Evolutionary conservation across 169 alveolate species (phyloP).

Genomic region (Babesia sp.): DNA sequence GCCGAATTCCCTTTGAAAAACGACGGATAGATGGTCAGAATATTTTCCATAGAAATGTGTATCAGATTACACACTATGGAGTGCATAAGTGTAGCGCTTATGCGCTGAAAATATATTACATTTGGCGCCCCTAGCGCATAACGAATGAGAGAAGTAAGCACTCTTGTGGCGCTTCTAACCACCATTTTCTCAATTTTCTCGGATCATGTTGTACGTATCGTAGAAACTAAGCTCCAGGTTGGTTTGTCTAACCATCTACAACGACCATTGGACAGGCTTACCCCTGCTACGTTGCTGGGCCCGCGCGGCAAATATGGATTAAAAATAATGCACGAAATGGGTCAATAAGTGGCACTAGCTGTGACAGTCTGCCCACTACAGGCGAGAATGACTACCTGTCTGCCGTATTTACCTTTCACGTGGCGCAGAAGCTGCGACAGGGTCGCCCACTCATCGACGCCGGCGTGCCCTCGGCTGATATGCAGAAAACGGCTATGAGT

Average conservation of each 20-base stretch:
- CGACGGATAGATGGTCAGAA: too few relatives aligned
- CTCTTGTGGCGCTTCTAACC: neutral
- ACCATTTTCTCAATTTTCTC: neutral
- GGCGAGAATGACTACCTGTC: conserved; percentile 18
- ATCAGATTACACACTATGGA: neutral
- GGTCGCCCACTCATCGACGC: conserved; percentile 53
- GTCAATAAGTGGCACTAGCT: neutral
- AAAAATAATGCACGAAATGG: neutral
- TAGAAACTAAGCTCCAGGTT: neutral
- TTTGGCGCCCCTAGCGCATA: conserved; percentile 16
- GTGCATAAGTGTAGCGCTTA: neutral
- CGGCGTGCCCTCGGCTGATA: conserved; percentile 37
- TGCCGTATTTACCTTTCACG: conserved; percentile 55
- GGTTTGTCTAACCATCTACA: neutral
- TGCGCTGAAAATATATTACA: conserved; percentile 1
- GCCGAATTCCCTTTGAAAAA: too few relatives aligned
- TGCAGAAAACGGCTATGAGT: conserved; percentile 47
- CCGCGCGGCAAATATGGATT: neutral
- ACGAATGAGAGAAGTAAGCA: conserved; percentile 17
- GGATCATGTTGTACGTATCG: neutral
- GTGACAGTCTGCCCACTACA: neutral
- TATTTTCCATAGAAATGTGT: too few relatives aligned
- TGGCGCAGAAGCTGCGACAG: conserved; percentile 65
- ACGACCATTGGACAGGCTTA: neutral
- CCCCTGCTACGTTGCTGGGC: neutral